Evolutionary conservation across 2,329 filamentous ascomycete species (phyloP), one percentile per base, ranked within the genome.

Genomic region (Amesomyces nigricolor): DNA sequence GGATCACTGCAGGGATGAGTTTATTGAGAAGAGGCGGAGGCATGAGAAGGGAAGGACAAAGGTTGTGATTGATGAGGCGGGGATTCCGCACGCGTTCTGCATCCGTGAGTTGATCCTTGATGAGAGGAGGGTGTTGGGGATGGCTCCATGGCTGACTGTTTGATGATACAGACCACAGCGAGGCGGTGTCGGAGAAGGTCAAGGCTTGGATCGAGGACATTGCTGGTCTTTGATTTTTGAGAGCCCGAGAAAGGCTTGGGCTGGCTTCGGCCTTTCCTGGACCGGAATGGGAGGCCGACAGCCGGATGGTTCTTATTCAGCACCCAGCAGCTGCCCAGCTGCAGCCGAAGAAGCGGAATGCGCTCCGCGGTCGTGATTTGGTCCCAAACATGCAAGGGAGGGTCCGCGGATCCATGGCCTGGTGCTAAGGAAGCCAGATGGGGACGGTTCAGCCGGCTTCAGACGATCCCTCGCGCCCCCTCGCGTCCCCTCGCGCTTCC

Each of bases 41-140:
- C 44, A 61, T 5, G 48, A 47, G 11, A 60, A 55, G 22, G 59
- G 72, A 6, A 70, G 73, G 57, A 76, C 77, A 0, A 72, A 70
- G 54, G 72, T 84, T 48, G 67, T 77, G 35, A 71, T 86, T 37
- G 82, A 85, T 54, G 75, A 82, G 60, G 75, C 74, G 2, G 71
- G 75, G 9, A 67, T 86, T 9, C 78, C 78, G 7, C 83, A 87
- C 68, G 80, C 78, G 0, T 87, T 86, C 67, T 85, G 82, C 63
- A 75, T 80, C 30, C 67, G 77, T 79, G 60, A 70, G 76, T 39
- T 14, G 30, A 9, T 16, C 17, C 35, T 43, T 26, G 39, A 38
- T 40, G 39, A 19, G 30, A 43, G 35, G 37, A 17, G 29, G 14
- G 10, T 7, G 16, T 17, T 39, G 16, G 7, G 16, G 40, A 35